Evolutionary conservation across 2,329 filamentous ascomycete genomes (phyloP).

Genomic region (Arachnomyces sp.): DNA sequence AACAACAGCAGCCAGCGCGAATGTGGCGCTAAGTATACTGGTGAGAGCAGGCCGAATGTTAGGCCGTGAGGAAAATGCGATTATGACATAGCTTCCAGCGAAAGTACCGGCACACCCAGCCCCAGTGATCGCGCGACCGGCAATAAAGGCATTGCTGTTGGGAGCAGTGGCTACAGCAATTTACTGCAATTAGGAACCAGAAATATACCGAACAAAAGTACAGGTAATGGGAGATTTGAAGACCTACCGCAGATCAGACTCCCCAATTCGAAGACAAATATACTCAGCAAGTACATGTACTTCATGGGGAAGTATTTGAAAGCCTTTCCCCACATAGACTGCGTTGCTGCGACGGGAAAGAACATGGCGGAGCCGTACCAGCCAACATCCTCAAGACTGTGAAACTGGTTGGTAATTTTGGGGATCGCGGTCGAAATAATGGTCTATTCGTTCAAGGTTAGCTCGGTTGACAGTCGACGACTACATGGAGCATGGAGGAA

Average conservation of each 20-base stretch:
- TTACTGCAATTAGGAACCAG: too few relatives aligned
- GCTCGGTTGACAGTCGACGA: too few relatives aligned
- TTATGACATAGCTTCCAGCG: constrained; percentile 7
- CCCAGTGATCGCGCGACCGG: constrained; percentile 24
- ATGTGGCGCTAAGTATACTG: constrained; percentile 18
- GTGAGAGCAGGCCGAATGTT: constrained; percentile 20
- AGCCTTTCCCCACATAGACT: constrained; percentile 17
- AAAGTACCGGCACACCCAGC: constrained; percentile 18
- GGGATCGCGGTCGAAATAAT: constrained; percentile 30
- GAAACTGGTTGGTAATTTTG: constrained; percentile 21
- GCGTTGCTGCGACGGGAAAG: constrained; percentile 23
- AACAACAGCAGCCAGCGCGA: constrained; percentile 19
- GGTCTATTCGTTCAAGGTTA: too few relatives aligned
- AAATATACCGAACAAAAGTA: too few relatives aligned
- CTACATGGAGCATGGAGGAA: too few relatives aligned
- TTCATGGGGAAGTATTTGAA: constrained; percentile 28
- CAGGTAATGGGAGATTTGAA: too few relatives aligned
- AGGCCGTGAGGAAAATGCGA: constrained; percentile 18
- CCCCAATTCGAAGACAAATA: constrained; percentile 19
- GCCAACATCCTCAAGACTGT: constrained; percentile 21
- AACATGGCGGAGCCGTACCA: constrained; percentile 33
- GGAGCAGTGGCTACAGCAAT: constrained; percentile 14
- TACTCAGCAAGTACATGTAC: constrained; percentile 15
- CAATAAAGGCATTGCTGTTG: constrained; percentile 16
- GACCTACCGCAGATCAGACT: constrained; percentile 21